Conservation (phyloP, 176 grass and related monocot genomes). For the Aegilops speltoides region DNA sequence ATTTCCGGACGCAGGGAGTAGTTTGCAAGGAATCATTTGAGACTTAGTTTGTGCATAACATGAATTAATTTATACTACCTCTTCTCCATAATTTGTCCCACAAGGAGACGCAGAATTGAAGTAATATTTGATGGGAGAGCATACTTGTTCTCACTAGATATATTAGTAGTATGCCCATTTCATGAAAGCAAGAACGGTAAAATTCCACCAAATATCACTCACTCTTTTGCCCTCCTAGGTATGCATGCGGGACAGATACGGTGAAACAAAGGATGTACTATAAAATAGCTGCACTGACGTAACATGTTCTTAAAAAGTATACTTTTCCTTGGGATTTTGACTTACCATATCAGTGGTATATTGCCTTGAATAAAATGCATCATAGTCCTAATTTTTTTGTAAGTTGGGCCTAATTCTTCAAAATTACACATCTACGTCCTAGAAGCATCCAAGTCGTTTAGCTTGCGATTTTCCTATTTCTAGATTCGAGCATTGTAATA, state of each 20-base stretch:
- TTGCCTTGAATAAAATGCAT: too few relatives aligned
- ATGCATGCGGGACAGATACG: neutral
- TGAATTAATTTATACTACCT: neutral
- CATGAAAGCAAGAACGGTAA: neutral
- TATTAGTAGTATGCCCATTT: neutral
- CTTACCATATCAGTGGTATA: neutral
- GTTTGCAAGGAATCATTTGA: neutral
- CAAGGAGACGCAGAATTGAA: neutral
- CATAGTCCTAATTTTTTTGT: too few relatives aligned
- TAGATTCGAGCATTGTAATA: too few relatives aligned
- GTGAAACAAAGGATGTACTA: too few relatives aligned
- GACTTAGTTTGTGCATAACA: neutral
- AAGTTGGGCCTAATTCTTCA: too few relatives aligned
- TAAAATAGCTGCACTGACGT: neutral
- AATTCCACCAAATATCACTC: neutral
- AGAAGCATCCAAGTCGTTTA: too few relatives aligned
- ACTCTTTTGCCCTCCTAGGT: neutral
- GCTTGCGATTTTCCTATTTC: too few relatives aligned
- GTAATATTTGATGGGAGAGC: neutral
- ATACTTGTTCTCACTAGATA: neutral
- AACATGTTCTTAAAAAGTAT: neutral
- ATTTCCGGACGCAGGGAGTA: neutral
- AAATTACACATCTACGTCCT: too few relatives aligned
- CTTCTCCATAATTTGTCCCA: too few relatives aligned
- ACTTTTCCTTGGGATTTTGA: neutral